Conservation (phyloP, 148 eudicot species). For the Arctostaphylos glauca region DNA sequence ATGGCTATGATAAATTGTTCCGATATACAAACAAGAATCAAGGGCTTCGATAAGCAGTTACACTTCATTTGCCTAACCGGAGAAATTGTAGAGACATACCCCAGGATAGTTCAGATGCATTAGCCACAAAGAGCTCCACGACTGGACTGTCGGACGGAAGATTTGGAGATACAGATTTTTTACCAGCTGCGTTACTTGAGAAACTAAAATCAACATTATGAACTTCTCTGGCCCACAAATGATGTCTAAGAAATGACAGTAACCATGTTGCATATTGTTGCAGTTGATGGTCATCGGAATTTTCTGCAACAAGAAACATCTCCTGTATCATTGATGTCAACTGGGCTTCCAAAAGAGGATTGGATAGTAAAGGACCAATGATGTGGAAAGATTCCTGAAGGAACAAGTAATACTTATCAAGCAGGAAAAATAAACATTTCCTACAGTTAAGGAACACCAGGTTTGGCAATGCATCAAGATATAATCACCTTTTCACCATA, state of each 20-base stretch:
- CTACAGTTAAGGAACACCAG: not conserved
- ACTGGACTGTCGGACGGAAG: slow-evolving; percentile 59
- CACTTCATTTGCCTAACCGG: not conserved
- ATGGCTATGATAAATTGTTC: not conserved
- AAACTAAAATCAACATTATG: slow-evolving; percentile 28
- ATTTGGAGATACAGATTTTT: slow-evolving; percentile 40
- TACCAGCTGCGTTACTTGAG: slow-evolving; percentile 26
- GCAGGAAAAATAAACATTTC: not conserved
- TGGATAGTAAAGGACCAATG: slow-evolving; percentile 64
- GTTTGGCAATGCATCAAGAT: slow-evolving; percentile 9
- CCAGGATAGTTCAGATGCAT: slow-evolving; percentile 50
- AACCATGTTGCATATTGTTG: slow-evolving; percentile 89
- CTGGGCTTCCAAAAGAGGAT: slow-evolving; percentile 48
- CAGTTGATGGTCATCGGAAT: slow-evolving; percentile 58
- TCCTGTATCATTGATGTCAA: slow-evolving; percentile 62
- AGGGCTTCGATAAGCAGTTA: slow-evolving; percentile 1
- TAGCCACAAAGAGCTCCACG: slow-evolving; percentile 78
- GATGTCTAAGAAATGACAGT: slow-evolving; percentile 67
- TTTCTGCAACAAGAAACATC: slow-evolving; percentile 81
- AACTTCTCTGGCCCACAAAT: slow-evolving; percentile 38
- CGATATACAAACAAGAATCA: not conserved
- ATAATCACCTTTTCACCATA: slow-evolving; percentile 44
- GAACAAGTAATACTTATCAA: slow-evolving; percentile 5
- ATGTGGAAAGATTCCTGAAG: slow-evolving; percentile 57
- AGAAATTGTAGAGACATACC: slow-evolving; percentile 37